Evolutionary conservation across 257 asterid genomes (phyloP).

Genomic region (Ehretia macrophylla): DNA sequence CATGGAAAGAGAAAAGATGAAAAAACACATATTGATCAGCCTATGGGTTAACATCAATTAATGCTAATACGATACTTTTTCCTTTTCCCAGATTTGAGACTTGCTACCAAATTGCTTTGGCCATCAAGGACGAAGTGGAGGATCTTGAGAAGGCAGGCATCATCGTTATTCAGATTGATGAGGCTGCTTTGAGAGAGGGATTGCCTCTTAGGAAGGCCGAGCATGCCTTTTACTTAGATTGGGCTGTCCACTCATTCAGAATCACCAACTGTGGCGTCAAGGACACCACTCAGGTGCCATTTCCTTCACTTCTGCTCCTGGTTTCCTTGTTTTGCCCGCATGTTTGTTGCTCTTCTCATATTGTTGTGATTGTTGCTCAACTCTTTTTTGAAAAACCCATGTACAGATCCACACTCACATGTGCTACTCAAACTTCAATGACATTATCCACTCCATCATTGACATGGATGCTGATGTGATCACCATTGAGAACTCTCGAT

Average conservation of each 20-base stretch:
- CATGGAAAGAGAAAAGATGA: not conserved
- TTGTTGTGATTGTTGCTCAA: not conserved
- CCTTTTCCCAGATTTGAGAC: conserved; percentile 58
- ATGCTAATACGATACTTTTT: conserved; percentile 8
- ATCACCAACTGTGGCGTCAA: conserved; percentile 78
- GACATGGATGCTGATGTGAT: conserved; percentile 98
- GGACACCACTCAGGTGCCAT: conserved; percentile 87
- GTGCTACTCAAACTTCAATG: conserved; percentile 99
- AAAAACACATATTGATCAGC: not conserved
- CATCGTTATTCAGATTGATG: conserved; percentile 91
- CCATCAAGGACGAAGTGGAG: conserved; percentile 98
- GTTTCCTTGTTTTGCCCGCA: not conserved
- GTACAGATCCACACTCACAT: conserved; percentile 95
- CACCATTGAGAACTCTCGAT: conserved; percentile 94
- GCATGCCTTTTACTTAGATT: conserved; percentile 87
- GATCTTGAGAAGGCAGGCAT: conserved; percentile 96
- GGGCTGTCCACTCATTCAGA: conserved; percentile 99
- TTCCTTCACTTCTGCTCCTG: conserved; percentile 1
- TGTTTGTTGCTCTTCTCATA: not conserved
- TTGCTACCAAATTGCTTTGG: conserved; percentile 93
- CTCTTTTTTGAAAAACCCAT: no score
- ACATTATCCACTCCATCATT: conserved; percentile 90
- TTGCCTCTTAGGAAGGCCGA: conserved; percentile 89
- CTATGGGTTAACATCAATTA: not conserved
- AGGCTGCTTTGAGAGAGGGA: conserved; percentile 96